Conservation (phyloP, 106 monocot species). For the Platanthera guangdongensis region DNA sequence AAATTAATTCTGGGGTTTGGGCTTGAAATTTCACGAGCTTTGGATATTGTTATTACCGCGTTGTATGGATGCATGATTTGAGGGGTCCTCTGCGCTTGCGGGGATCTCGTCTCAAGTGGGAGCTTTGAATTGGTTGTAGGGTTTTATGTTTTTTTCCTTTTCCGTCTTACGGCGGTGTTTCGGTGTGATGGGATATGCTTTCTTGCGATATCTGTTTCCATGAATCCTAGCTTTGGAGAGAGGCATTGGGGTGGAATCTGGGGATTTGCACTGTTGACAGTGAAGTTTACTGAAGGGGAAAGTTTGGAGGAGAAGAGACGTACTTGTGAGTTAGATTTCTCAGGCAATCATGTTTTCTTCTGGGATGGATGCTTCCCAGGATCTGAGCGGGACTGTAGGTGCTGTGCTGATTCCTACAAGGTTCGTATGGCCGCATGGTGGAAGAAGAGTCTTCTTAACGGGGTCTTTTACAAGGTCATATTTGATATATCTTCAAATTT, state of each 20-base stretch:
- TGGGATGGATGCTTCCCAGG: conserved; percentile 23
- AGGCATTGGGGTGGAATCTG: conserved; percentile 20
- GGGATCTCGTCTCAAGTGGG: conserved; percentile 32
- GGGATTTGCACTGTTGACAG: conserved; percentile 4
- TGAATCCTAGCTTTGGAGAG: conserved; percentile 18
- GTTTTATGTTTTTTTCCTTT: conserved; percentile 1
- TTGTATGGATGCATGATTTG: conserved; percentile 31
- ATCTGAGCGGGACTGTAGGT: conserved; percentile 17
- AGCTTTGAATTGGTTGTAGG: conserved; percentile 17
- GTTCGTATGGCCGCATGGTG: conserved; percentile 83
- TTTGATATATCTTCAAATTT: not conserved
- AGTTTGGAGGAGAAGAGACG: not conserved
- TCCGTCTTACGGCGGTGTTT: not conserved
- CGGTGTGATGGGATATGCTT: conserved; percentile 14
- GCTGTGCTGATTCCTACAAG: conserved; percentile 37
- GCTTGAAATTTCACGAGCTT: not conserved
- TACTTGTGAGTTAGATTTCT: not conserved
- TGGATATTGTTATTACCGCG: not conserved
- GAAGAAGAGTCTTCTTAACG: conserved; percentile 57
- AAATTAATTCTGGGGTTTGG: not conserved
- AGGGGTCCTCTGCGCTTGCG: conserved; percentile 40
- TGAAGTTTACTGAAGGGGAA: not conserved
- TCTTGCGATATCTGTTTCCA: conserved; percentile 6
- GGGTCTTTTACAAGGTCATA: conserved; percentile 68
- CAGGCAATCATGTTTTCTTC: conserved; percentile 34